Percentiles rank a stretch among this genome's conserved stretches.
Conservation (phyloP, 495 filamentous ascomycete genomes). For the Polyplosphaeria fusca region DNA sequence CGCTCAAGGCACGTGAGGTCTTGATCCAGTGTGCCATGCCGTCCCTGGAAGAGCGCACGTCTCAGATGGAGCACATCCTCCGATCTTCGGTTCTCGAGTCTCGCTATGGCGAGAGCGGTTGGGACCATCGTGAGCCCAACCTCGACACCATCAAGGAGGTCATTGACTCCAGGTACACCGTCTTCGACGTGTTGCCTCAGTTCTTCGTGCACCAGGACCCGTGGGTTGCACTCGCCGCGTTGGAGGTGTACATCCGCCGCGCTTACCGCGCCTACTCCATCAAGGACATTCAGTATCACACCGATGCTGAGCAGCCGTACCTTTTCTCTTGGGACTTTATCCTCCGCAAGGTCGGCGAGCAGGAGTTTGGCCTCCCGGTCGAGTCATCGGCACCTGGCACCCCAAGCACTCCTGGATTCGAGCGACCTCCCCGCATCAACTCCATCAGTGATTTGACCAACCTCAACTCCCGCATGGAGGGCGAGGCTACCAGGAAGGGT, state of each 20-base stretch:
- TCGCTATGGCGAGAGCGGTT: constrained; percentile 92
- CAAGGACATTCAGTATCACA: constrained; percentile 82
- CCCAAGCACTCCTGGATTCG: constrained; percentile 70
- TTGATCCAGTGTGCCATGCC: constrained; percentile 95
- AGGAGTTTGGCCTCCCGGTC: constrained; percentile 78
- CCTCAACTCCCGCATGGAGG: constrained; percentile 60
- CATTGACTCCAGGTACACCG: constrained; percentile 95
- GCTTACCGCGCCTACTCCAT: constrained; percentile 94
- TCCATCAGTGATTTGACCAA: constrained; percentile 98
- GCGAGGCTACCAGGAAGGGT: constrained; percentile 84
- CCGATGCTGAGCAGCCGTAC: constrained; percentile 71
- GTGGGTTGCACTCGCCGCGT: constrained; percentile 89
- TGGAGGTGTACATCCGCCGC: constrained; percentile 94
- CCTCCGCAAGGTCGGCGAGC: constrained; percentile 83
- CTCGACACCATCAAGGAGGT: constrained; percentile 89
- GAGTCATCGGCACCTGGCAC: constrained; percentile 75
- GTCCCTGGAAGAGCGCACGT: constrained; percentile 87
- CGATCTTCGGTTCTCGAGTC: constrained; percentile 96
- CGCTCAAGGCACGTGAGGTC: constrained; percentile 92
- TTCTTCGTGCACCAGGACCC: constrained; percentile 94
- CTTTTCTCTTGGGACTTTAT: constrained; percentile 93
- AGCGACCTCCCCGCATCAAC: constrained; percentile 58
- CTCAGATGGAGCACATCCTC: constrained; percentile 98
- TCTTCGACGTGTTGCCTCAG: constrained; percentile 89
- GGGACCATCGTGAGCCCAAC: constrained; percentile 91